phyloP scores from a whole-genome alignment of 345 rosid genomes.

The Geranium brycei region DNA sequence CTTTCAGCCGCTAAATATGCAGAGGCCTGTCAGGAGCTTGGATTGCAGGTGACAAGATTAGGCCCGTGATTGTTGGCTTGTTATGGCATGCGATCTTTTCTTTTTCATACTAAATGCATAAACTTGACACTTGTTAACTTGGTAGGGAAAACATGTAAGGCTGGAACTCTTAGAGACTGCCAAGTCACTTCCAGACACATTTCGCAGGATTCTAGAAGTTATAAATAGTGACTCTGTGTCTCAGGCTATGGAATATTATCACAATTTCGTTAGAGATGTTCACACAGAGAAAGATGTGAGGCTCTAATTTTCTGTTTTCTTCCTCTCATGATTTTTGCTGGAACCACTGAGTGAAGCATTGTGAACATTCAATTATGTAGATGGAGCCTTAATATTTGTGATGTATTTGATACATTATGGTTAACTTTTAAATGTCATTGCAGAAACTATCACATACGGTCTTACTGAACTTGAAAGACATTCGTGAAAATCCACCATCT shows the following conservation, averaged over 20 bases:
- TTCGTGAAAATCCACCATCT: constrained; percentile 69
- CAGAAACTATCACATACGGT: constrained; percentile 45
- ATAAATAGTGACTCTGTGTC: constrained; percentile 57
- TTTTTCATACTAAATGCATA: constrained; percentile 5
- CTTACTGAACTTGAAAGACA: constrained; percentile 46
- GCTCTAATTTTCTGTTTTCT: constrained; percentile 2
- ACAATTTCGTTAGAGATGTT: constrained; percentile 66
- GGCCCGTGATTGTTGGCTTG: constrained; percentile 9
- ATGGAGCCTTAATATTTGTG: constrained; percentile 1
- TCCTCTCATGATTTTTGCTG: background rate
- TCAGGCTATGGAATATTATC: constrained; percentile 64
- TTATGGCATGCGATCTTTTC: constrained; percentile 5
- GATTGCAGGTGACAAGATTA: constrained; percentile 52
- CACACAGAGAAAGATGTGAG: constrained; percentile 88
- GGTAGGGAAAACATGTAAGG: constrained; percentile 83
- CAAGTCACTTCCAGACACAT: constrained; percentile 68
- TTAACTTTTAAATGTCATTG: constrained; percentile 19
- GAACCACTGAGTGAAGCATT: background rate
- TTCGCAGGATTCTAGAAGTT: constrained; percentile 60
- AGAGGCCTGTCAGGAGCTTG: constrained; percentile 94
- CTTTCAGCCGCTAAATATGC: constrained; percentile 71
- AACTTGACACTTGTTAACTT: constrained; percentile 5
- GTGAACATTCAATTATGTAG: background rate
- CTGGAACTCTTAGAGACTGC: constrained; percentile 86
- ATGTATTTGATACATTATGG: constrained; percentile 8